phyloP scores from a whole-genome alignment of 768 basidiomycete species.

The Boletales sp. region DNA sequence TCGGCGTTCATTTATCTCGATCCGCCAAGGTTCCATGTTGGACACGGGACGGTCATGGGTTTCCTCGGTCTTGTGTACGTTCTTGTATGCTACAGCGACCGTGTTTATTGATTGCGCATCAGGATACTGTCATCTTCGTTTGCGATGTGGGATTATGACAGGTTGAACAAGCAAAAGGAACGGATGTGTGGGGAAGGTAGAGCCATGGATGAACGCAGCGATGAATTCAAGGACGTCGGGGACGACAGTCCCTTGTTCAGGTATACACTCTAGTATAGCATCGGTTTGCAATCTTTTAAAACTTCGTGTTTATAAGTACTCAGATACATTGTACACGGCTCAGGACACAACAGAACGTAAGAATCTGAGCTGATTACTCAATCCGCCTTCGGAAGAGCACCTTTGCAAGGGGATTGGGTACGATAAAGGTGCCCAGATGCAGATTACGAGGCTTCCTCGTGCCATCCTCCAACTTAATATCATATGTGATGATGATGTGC shows the following conservation, averaged over 20 bases:
- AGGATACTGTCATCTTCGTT: conserved; percentile 36
- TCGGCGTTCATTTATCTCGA: conserved; percentile 40
- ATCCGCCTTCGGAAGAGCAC: no score
- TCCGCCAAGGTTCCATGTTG: conserved; percentile 33
- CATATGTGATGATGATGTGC: conserved; percentile 11
- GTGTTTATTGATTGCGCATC: background rate
- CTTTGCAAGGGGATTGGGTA: conserved; percentile 5
- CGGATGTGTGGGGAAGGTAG: conserved; percentile 38
- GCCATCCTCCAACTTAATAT: conserved; percentile 13
- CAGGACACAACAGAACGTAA: no score
- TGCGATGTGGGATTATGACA: conserved; percentile 42
- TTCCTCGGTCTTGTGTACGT: background rate
- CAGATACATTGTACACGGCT: no score
- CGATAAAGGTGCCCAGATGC: background rate
- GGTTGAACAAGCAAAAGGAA: conserved; percentile 45
- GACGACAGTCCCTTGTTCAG: conserved; percentile 51
- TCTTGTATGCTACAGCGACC: no score
- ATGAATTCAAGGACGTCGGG: conserved; percentile 43
- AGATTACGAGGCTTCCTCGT: background rate
- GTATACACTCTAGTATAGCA: conserved; percentile 16
- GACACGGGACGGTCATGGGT: conserved; percentile 28
- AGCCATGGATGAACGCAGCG: conserved; percentile 34
- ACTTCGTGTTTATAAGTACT: no score
- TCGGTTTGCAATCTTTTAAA: no score
- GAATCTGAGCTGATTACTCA: no score